Base-by-base conservation (phyloP, 2,329 filamentous ascomycete species). In the Aspergillaceae sp. region DNA sequence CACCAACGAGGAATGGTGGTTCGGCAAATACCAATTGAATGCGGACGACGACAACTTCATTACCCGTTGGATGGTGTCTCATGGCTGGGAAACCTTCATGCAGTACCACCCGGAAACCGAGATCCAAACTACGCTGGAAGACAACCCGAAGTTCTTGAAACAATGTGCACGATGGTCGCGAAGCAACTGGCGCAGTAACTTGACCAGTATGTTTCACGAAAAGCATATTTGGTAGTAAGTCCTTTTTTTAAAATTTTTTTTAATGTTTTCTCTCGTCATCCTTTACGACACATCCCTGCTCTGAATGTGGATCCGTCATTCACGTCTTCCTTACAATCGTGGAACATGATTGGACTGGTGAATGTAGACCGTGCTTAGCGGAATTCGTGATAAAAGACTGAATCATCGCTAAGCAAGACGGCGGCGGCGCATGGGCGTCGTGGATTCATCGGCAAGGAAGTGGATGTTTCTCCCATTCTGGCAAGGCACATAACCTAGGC, bases 1-100 rank as follows among this genome's bases (percentile, higher is more conserved):
- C 73, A 90, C 87, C 55, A 88, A 90, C 46, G 91, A 97, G 71
- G 85, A 84, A 56, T 95, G 87, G 87, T 77, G 77, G 69, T 73
- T 69, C 52, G 79, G 84, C 42, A 82, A 84, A 58, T 94, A 85
- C 70, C 90, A 90, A 60, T 77, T 97, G 50, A 96, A 96, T 62
- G 89, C 91, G 28, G 91, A 97, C 67, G 91, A 97, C 66, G 91
- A 97, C 75, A 97, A 97, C 71, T 97, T 96, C 71, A 87, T 97
- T 57, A 96, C 91, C 5, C 83, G 91, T 48, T 97, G 91, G 91
- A 78, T 97, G 60, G 90, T 96, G 56, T 86, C 82, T 53, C 85
- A 95, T 71, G 79, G 84, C 56, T 94, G 88, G 87, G 88, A 94
- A 71, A 96, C 90, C 26, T 91, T 87, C 76, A 86, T 96, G 67